Evolutionary conservation across 1,139 yeast species (phyloP).

Genomic region (Candida freyschussii): DNA sequence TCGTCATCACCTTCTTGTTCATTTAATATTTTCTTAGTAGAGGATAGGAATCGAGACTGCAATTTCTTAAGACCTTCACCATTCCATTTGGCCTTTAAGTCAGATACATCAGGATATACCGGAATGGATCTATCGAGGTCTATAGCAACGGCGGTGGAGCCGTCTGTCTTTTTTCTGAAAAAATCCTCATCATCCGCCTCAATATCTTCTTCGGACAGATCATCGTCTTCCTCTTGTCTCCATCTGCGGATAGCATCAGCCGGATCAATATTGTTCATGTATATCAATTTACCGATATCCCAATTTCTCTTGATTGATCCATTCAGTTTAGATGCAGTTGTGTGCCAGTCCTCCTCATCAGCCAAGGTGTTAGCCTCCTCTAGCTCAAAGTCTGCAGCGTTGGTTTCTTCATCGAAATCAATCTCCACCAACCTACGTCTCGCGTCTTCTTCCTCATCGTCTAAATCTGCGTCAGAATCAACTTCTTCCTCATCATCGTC

Average conservation of each 20-base stretch:
- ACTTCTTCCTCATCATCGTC: constrained; percentile 42
- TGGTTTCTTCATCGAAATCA: constrained; percentile 45
- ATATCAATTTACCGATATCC: constrained; percentile 79
- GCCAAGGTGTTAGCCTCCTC: constrained; percentile 42
- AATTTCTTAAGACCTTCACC: constrained; percentile 43
- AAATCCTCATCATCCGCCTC: constrained; percentile 63
- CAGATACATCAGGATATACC: constrained; percentile 43
- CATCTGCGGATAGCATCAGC: constrained; percentile 72
- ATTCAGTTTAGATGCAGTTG: constrained; percentile 43
- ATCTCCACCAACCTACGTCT: constrained; percentile 40
- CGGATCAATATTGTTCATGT: constrained; percentile 73
- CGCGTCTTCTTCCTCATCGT: constrained; percentile 31
- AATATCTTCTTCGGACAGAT: constrained; percentile 44
- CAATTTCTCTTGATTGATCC: constrained; percentile 49
- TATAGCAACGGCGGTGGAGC: constrained; percentile 17
- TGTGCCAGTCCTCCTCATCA: constrained; percentile 41
- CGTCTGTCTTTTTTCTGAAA: constrained; percentile 46
- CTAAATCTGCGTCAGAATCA: constrained; percentile 35
- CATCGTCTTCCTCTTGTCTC: constrained; percentile 49
- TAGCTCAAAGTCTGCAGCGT: constrained; percentile 36
- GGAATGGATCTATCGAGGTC: constrained; percentile 33
- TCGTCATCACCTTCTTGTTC: constrained; percentile 39
- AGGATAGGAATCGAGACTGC: constrained; percentile 59
- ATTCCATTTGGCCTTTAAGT: constrained; percentile 52
- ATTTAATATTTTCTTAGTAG: constrained; percentile 48